Evolutionary conservation across 352 stramenopile species (phyloP), one percentile per base, ranked within the genome.

Genomic region (Pythium diclinum): DNA sequence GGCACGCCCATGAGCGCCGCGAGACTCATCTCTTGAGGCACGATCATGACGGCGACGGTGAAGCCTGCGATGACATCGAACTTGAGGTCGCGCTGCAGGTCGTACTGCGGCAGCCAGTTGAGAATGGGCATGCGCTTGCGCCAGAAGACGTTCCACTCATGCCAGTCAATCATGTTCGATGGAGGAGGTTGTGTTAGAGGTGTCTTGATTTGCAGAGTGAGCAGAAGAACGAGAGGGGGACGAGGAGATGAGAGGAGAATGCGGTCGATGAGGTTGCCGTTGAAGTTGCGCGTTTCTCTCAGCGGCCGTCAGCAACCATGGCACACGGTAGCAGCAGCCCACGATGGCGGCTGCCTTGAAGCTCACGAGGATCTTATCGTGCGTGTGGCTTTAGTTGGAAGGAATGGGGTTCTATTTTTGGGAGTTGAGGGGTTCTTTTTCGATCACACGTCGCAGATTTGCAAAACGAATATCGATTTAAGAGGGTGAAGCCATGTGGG

Each of bases 11-110:
- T 96, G 11, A 98, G 76, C 57, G 94, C 87, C 16, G 88, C 90
- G 55, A 98, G 93, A 38, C 78, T 91, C 77, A 98, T 96, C 25
- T 91, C 86, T 61, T 97, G 91, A 19, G 92, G 94, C 59, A 98
- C 83, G 32, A 96, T 74, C 89, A 98, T 97, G 25, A 98, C 79
- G 16, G 87, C 88, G 34, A 92, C 84, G 3, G 84, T 91, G 67
- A 90, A 72, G 30, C 79, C 84, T 0, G 84, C 76, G 19, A 90
- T 80, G 21, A 89, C 1, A 63, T 90, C 84, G 51, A 76, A 83
- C 67, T 89, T 87, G 40, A 92, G 66, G 52, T 91, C 81, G 32
- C 78, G 77, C 0, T 63, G 63, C 3, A 89, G 9, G 49, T 88
- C 64, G 68, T 94, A 94, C 14, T 60, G 57, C 25, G 82, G 84